These are phyloP conservation scores for Pseudocercospora fijiensis DNA, from an alignment of 2,329 filamentous ascomycete species.

Conservation along the genomic window DNA sequence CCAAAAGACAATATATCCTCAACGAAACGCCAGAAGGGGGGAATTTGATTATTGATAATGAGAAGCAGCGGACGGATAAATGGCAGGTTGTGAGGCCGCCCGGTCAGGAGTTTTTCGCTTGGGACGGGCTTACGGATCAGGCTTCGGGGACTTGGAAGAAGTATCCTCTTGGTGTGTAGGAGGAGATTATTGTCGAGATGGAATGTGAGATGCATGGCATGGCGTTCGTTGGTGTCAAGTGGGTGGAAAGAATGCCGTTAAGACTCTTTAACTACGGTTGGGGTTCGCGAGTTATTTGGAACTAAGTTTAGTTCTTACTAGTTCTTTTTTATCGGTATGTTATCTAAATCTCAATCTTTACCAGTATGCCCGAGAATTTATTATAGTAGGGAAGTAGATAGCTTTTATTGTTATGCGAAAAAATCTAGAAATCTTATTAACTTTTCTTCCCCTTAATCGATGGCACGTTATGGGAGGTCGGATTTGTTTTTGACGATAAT, in stretches of 20 bases:
- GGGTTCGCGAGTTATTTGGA: neutral
- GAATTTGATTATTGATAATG: constrained; percentile 28
- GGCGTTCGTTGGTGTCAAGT: neutral
- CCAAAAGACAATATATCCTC: constrained; percentile 35
- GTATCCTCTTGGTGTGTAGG: constrained; percentile 16
- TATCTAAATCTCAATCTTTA: too few relatives aligned
- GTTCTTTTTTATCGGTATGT: too few relatives aligned
- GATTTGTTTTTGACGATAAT: too few relatives aligned
- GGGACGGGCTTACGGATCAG: constrained; percentile 31
- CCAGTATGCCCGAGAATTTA: too few relatives aligned
- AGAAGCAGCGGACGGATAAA: constrained; percentile 23
- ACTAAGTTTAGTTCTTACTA: neutral
- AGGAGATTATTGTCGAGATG: too few relatives aligned
- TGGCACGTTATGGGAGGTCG: too few relatives aligned
- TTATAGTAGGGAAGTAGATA: too few relatives aligned
- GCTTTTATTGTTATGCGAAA: too few relatives aligned
- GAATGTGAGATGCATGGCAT: neutral
- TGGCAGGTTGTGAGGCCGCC: constrained; percentile 27
- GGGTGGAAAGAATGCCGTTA: neutral
- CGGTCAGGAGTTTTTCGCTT: constrained; percentile 27
- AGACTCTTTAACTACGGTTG: neutral
- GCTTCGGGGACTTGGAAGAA: constrained; percentile 17
- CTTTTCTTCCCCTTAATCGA: too few relatives aligned
- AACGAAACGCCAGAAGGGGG: constrained; percentile 30
- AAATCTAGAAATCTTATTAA: too few relatives aligned